phyloP scores from a whole-genome alignment of 805 yeast genomes.

The Metschnikowia aberdeeniae region DNA sequence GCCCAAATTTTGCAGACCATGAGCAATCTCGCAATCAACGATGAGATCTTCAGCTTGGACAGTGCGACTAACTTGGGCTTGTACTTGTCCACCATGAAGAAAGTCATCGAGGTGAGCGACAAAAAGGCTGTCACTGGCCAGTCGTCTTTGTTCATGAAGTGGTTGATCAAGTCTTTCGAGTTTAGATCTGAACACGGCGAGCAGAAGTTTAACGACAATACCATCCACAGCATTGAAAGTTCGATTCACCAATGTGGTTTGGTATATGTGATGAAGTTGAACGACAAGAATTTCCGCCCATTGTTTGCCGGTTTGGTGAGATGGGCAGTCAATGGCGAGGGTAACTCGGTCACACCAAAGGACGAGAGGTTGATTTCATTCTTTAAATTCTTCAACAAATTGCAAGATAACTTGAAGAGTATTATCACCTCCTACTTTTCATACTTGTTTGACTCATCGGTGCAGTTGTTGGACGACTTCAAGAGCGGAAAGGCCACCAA shows the following conservation, averaged over 20 bases:
- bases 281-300: constrained; percentile 92
- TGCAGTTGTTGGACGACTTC: constrained; percentile 50
- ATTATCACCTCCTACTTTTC: constrained; percentile 87
- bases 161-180: constrained; percentile 69
- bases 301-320: constrained; percentile 78
- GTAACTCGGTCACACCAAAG: constrained; percentile 38
- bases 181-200: constrained; percentile 51
- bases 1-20: constrained; percentile 59
- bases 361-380: constrained; percentile 59
- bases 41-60: constrained; percentile 31
- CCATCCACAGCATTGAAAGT: constrained; percentile 77
- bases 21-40: constrained; percentile 55
- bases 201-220: constrained; percentile 57
- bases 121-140: constrained; percentile 73
- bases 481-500: constrained; percentile 37
- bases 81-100: constrained; percentile 63
- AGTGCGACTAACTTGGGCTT: constrained; percentile 52
- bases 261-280: constrained; percentile 78
- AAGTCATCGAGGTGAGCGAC: constrained; percentile 60
- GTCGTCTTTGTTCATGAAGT: constrained; percentile 61
- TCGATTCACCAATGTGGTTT: constrained; percentile 71
- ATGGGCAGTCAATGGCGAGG: constrained; percentile 91
- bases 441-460: constrained; percentile 75
- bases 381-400: constrained; percentile 78
- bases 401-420: constrained; percentile 80